Evolutionary conservation across 2,329 filamentous ascomycete genomes (phyloP), one percentile per base, ranked within the genome.

Genomic region (Fusarium musae): DNA sequence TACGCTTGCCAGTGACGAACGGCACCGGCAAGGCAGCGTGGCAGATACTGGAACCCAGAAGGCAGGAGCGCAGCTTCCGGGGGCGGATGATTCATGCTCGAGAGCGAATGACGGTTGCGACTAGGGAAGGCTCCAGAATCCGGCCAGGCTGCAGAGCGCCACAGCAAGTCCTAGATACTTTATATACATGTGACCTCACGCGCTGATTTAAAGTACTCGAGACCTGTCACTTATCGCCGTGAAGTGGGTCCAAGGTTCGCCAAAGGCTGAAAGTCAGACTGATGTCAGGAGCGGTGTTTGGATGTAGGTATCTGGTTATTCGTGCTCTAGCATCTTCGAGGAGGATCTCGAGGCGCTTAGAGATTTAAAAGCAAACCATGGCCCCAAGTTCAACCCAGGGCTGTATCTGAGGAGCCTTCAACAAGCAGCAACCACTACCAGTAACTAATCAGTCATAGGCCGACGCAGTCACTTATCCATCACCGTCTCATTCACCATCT

Each of bases 111-210:
- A 73, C 61, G 68, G 58, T 53, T 37, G 59, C 52, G 63, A 63
- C 67, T 72, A 60, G 73, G 74, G 82, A 83, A 83, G 79, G 79
- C 81, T 83, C 82, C 82, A 84, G 82, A 83, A 83, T 46, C 68
- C 57, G 66, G 70, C 76, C 71, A 76, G 65, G 70, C 66, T 75
- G 56, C 69, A 69, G 58, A 66, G 63, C 63, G 63, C 75, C 69
- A 74, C 68, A 63, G 6, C 19, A 58, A 28, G 79, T 80, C 61
- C 53, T 56, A 4, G 56, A 56, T 80, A 81, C 79, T 54, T 57
- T 56, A 2, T 5, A 1, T 19, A 63, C 16, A 4, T 23, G 52
- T 21, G 32, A 19, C 2, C 36, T 37, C 9, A 9, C 36, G 5
- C 17, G 17, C 53, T 69, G 52, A 66, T 10, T 11, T 10, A 13